A percentile compares a stretch with the other conserved stretches of the same genome.
These are phyloP conservation scores for Puccinia coronata DNA, from an alignment of 1,284 basidiomycete genomes.

Conservation along the genomic window DNA sequence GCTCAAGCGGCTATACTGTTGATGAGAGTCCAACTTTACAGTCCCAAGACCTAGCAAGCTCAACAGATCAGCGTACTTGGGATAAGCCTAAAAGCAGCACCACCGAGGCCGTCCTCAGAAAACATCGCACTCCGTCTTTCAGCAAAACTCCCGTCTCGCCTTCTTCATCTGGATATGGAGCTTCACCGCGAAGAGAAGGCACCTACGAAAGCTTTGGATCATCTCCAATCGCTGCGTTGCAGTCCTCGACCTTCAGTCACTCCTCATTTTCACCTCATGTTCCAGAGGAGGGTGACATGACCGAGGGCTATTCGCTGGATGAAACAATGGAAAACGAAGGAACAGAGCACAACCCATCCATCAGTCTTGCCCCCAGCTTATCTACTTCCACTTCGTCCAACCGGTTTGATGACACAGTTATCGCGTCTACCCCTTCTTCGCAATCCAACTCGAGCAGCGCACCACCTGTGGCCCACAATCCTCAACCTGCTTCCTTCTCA, in stretches of 20 bases:
- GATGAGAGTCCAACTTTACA: conserved; percentile 4
- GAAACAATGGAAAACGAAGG: conserved; percentile 24
- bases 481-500: conserved; percentile 15
- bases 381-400: background rate
- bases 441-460: conserved; percentile 2
- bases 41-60: conserved; percentile 14
- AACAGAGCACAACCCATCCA: background rate
- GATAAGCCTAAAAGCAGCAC: conserved; percentile 21
- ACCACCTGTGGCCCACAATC: no score
- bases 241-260: conserved; percentile 4
- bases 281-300: conserved; percentile 46
- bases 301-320: conserved; percentile 37
- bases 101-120: background rate
- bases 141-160: background rate
- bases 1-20: conserved; percentile 1
- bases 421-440: background rate
- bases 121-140: conserved; percentile 4
- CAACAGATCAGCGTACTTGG: conserved; percentile 21
- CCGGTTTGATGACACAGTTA: background rate
- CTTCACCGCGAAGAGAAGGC: background rate
- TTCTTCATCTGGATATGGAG: background rate
- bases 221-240: background rate
- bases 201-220: background rate
- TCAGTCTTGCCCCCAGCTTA: background rate
- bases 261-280: conserved; percentile 10